A percentile compares a stretch with the other conserved stretches of the same genome.
Conservation (phyloP, 192 early-diverging fungal genomes). For the Podila clonocystis region DNA sequence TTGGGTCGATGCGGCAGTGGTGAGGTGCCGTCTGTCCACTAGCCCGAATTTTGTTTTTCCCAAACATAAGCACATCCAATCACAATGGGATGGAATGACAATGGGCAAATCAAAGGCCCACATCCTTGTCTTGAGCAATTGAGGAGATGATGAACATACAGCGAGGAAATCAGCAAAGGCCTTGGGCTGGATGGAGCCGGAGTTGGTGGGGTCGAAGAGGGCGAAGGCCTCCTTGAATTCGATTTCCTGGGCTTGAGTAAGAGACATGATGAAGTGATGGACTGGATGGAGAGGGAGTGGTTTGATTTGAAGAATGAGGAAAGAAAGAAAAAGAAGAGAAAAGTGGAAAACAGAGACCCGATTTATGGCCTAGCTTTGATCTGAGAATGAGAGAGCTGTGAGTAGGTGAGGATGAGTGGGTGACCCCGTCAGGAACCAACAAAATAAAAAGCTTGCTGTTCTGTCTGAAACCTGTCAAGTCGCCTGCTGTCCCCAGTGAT, state of each 20-base stretch:
- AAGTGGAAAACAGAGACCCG: not conserved
- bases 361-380: not conserved
- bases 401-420: not conserved
- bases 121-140: not conserved
- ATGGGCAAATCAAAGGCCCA: not conserved
- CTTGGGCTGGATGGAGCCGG: slow-evolving; percentile 48
- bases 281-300: not conserved
- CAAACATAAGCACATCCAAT: too few relatives aligned
- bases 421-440: not conserved
- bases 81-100: not conserved
- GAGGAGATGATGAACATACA: slow-evolving; percentile 12
- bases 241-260: slow-evolving; percentile 48
- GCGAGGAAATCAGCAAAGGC: slow-evolving; percentile 49
- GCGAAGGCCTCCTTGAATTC: slow-evolving; percentile 53
- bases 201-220: slow-evolving; percentile 55
- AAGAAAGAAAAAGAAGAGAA: slow-evolving; percentile 12
- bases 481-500: too few relatives aligned
- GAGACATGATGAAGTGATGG: slow-evolving; percentile 26
- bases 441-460: too few relatives aligned
- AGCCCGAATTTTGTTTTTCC: too few relatives aligned
- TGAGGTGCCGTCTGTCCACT: too few relatives aligned
- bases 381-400: not conserved
- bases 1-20: too few relatives aligned
- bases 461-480: slow-evolving; percentile 8
- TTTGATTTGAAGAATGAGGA: slow-evolving; percentile 1